Base-by-base conservation (phyloP, 257 asterid species). In the Solanum paucissectum region DNA sequence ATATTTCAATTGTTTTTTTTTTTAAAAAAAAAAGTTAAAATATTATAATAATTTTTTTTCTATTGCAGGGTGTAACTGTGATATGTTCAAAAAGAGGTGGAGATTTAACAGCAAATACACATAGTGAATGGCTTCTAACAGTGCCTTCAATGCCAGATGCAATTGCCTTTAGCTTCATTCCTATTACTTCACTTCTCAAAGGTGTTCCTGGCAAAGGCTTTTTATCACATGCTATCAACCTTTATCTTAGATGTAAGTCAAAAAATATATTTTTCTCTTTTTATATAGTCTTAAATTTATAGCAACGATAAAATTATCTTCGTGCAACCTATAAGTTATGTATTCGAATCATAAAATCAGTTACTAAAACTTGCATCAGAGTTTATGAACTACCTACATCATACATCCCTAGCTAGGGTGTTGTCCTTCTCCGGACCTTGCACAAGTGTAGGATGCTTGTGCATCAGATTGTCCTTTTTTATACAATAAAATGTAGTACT, bases 171-270 rank as follows among this genome's bases (percentile, higher is more conserved):
- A 93, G 87, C 83, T 93, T 95, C 93, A 95, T 97, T 20, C 99
- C 99, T 0, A 95, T 97, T 12, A 97, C 98, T 55, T 95, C 98
- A 84, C 95, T 97, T 8, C 96, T 97, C 4, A 90, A 90, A 74
- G 98, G 95, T 32, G 93, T 95, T 12, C 95, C 96, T 2, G 99
- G 99, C 86, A 93, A 90, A 89, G 99, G 99, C 13, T 97, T 95
- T 90, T 88, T 97, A 44, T 94, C 98, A 1, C 99, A 97, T 86
- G 99, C 99, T 88, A 95, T 97, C 90, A 97, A 97, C 83, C 95
- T 97, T 40, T 97, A 97, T 88, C 98, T 95, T 25, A 93, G 99
- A 14, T 95, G 99, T 97, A 92, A 89, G 96, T 64, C 0, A 29
- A 40, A 37, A 3, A 21, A 6, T 21, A 69, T 29, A 69, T 2